Base-by-base conservation (phyloP, 805 yeast genomes). In the Candida michaelii region DNA sequence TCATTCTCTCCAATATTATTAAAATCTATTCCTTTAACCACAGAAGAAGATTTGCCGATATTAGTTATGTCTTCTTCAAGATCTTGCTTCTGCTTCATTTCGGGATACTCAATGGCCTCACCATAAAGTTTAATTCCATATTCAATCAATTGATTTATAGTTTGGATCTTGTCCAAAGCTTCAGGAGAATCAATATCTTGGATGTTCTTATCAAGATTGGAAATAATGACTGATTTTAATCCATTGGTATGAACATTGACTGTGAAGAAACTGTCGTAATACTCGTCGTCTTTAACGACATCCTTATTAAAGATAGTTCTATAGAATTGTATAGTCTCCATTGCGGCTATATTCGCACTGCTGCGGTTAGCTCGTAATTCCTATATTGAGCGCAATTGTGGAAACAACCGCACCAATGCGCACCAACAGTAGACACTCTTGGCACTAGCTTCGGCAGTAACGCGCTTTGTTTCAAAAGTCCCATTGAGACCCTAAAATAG, bases 241-340 rank as follows among this genome's bases (percentile, higher is more conserved):
- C 60, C 58, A n/a, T 48, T 51, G n/a, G 37, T 27, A 36, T 59
- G 59, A 13, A 63, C 48, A 7, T 60, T 56, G 1, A 58, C 51
- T 11, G 57, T 54, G 50, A 46, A 63, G 16, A 64, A 36, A 5
- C 48, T 41, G 29, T 39, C 40, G 44, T 53, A 62, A 40, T 52
- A 59, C 16, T 46, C 54, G 7, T 37, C 45, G 39, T 53, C 56
- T 27, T 59, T 56, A 10, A 40, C 35, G 11, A 43, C 35, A 6
- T 37, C 44, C 10, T 42, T 42, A 32, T 47, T 41, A 43, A 63
- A 63, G 17, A 63, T 40, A 30, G 55, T 54, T 3, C 53, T 29
- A 48, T 63, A 63, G 16, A 55, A 46, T 38, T 40, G 43, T 17
- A 49, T 27, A 3, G 50, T 44, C 18, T 44, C 41, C 18, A 11